Evolutionary conservation across 345 rosid genomes (phyloP), one percentile per base, ranked within the genome.

Genomic region (Linum tenue): DNA sequence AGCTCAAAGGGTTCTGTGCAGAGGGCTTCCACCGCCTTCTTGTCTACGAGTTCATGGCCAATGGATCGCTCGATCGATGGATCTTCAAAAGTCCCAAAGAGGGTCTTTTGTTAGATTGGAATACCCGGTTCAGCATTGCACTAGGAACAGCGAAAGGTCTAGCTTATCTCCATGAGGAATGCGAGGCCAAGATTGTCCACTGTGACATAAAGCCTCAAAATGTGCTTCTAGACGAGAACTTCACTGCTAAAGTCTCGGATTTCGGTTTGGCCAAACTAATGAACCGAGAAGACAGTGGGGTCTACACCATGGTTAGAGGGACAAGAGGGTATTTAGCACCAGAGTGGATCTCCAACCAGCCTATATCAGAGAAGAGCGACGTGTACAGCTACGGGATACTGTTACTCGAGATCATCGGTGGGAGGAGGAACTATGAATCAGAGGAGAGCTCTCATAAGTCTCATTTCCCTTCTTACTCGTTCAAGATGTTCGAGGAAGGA

Each of bases 291-390:
- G 79, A 79, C 59, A 81, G 83, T 64, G 77, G 67, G 58, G 81
- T 79, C 39, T 74, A 72, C 44, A 81, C 85, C 0, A 81, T 81
- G 14, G 50, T 81, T 48, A 74, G 85, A 57, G 88, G 85, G 5
- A 84, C 88, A 5, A 72, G 88, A 65, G 88, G 88, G 15, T 84
- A 84, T 66, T 79, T 84, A 55, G 85, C 88, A n/a, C 88, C 88
- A 1, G 85, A 84, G 69, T 84, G 88, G 88, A 77, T 81, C 68
- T 72, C 78, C 44, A 78, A 76, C 78, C 72, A 74, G 36, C 76
- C 86, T 7, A 79, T 82, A 66, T 82, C 83, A 0, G 83, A 79
- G 73, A 79, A 79, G 73, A 82, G 77, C 15, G 85, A 84, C 71
- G 82, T 84, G 37, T 84, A 71, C 67, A 81, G 85, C 81, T 84